These are phyloP conservation scores for Omphalotus guepiniiformis DNA, from an alignment of 768 basidiomycete genomes.

Conservation along the genomic window DNA sequence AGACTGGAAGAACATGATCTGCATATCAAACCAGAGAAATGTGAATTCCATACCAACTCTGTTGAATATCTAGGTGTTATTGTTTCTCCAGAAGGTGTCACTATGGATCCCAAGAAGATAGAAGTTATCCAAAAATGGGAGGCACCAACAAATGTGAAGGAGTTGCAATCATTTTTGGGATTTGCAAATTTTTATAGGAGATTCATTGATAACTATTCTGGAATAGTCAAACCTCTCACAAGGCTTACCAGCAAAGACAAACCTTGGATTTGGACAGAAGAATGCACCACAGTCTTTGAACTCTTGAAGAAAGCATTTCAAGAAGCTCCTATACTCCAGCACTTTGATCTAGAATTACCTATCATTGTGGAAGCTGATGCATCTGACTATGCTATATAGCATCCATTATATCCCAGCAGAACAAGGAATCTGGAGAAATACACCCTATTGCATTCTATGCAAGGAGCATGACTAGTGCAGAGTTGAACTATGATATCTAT, in stretches of 20 bases:
- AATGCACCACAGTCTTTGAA: slow-evolving; percentile 9
- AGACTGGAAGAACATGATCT: slow-evolving; percentile 15
- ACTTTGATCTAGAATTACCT: slow-evolving; percentile 7
- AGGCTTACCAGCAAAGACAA: background rate
- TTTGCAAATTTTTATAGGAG: slow-evolving; percentile 35
- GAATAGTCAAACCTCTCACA: slow-evolving; percentile 13
- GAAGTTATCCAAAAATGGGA: slow-evolving; percentile 33
- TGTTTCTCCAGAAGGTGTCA: background rate
- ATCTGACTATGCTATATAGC: slow-evolving; percentile 16
- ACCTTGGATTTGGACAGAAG: background rate
- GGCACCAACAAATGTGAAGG: slow-evolving; percentile 21
- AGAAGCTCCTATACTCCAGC: slow-evolving; percentile 10
- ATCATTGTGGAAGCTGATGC: slow-evolving; percentile 13
- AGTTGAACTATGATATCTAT: slow-evolving; percentile 29
- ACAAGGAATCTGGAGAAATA: slow-evolving; percentile 6
- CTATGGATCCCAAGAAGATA: slow-evolving; percentile 39
- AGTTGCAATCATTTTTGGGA: slow-evolving; percentile 37
- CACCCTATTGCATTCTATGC: slow-evolving; percentile 23
- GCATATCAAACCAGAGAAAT: slow-evolving; percentile 25
- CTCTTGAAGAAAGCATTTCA: slow-evolving; percentile 13
- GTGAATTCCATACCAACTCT: slow-evolving; percentile 8
- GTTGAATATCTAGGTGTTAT: slow-evolving; percentile 18
- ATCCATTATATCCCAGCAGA: slow-evolving; percentile 7
- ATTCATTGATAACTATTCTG: slow-evolving; percentile 30
- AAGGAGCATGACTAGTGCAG: slow-evolving; percentile 12